Conservation (phyloP, 139 green algal species). For the Cymbomonas tetramitiformis region DNA sequence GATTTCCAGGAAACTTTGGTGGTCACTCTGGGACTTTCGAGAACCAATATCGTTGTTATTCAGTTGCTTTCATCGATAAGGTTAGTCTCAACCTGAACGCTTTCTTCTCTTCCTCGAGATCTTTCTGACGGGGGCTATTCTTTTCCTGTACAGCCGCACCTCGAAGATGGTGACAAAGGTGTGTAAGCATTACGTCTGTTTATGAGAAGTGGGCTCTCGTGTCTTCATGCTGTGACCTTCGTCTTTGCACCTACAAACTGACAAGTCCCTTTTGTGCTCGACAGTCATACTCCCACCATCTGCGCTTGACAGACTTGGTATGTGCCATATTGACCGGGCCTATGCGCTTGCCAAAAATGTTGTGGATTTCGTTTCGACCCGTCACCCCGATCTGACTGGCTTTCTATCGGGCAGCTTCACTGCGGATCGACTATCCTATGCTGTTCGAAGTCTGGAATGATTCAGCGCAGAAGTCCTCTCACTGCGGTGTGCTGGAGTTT, state of each 20-base stretch:
- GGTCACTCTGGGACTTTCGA: too few relatives aligned
- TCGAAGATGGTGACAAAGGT: constrained; percentile 34
- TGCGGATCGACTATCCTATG: constrained; percentile 97
- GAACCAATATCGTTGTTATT: constrained; percentile 71
- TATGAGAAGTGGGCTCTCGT: not conserved
- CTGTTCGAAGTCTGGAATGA: constrained; percentile 80
- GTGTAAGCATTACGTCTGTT: constrained; percentile 1
- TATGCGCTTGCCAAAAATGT: not conserved
- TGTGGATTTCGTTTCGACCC: not conserved
- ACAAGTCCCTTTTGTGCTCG: not conserved
- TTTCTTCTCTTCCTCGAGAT: not conserved
- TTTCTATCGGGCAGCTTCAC: constrained; percentile 36
- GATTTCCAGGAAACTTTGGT: too few relatives aligned
- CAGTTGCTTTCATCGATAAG: constrained; percentile 86
- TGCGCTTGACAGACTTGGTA: constrained; percentile 76
- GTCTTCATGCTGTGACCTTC: constrained; percentile 4
- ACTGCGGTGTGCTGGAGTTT: constrained; percentile 97
- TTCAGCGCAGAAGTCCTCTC: constrained; percentile 44
- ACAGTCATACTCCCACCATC: constrained; percentile 84
- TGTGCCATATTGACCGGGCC: constrained; percentile 11
- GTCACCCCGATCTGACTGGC: not conserved
- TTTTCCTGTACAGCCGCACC: constrained; percentile 25
- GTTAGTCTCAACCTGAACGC: constrained; percentile 41
- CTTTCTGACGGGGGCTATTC: not conserved
- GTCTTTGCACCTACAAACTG: not conserved